Evolutionary conservation across 306 rosid species (phyloP).

Genomic region (Casuarina cunninghamiana): DNA sequence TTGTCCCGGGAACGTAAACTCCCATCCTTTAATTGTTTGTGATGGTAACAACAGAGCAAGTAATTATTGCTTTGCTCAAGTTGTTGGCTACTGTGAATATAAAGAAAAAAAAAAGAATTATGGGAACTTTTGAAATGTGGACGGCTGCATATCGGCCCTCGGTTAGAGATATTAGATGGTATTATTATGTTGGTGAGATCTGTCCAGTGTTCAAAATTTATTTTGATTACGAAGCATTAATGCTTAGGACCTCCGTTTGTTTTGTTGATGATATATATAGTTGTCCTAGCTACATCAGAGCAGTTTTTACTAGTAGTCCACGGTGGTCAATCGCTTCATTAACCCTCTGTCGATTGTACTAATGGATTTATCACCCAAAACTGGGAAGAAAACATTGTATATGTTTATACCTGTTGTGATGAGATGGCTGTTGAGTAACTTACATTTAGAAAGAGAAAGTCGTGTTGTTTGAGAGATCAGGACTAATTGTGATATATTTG

Average conservation of each 20-base stretch:
- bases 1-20: constrained; percentile 91
- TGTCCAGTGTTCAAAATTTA: too few relatives aligned
- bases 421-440: neutral
- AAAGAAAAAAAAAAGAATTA: neutral
- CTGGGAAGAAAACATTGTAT: neutral
- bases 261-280: neutral
- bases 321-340: neutral
- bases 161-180: neutral
- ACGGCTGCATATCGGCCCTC: neutral
- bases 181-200: too few relatives aligned
- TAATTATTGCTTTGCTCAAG: neutral
- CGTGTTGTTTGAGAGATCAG: neutral
- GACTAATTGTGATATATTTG: constrained; percentile 20
- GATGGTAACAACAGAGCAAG: too few relatives aligned
- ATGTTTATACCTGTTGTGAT: neutral
- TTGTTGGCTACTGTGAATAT: neutral
- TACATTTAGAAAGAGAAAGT: neutral
- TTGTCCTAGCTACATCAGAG: neutral
- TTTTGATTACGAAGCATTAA: too few relatives aligned
- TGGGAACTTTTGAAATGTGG: neutral
- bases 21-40: neutral
- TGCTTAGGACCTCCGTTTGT: neutral
- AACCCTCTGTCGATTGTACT: neutral
- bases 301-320: neutral
- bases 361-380: neutral